Evolutionary conservation across 352 stramenopile genomes (phyloP).

Genomic region (Globisporangium ultimum): DNA sequence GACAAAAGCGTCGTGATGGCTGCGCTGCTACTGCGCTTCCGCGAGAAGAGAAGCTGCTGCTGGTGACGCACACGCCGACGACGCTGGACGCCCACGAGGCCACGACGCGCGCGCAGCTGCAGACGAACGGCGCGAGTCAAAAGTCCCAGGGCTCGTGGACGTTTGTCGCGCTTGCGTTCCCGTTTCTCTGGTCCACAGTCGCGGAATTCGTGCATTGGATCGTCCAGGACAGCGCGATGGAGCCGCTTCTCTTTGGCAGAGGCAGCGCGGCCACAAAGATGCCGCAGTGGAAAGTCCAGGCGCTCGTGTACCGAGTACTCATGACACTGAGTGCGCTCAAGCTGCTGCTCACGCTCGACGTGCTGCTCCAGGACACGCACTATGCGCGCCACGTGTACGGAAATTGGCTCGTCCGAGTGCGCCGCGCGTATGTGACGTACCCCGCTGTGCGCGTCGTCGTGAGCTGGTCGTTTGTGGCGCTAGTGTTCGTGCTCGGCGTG

Average conservation of each 20-base stretch:
- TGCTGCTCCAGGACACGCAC: slow-evolving; percentile 35
- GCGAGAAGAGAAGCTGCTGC: neutral
- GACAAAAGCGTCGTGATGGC: slow-evolving; percentile 7
- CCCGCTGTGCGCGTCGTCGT: slow-evolving; percentile 19
- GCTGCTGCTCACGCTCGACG: slow-evolving; percentile 41
- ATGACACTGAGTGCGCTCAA: slow-evolving; percentile 37
- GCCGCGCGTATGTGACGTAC: slow-evolving; percentile 22
- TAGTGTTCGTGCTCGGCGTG: slow-evolving; percentile 23
- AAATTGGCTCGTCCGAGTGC: slow-evolving; percentile 25
- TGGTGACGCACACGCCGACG: neutral
- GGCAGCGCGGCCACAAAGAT: slow-evolving; percentile 1
- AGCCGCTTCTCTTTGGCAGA: slow-evolving; percentile 16
- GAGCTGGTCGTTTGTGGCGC: slow-evolving; percentile 22
- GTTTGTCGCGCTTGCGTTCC: slow-evolving; percentile 33
- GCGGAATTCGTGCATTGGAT: slow-evolving; percentile 12
- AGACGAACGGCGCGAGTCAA: slow-evolving; percentile 15
- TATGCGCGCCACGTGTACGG: slow-evolving; percentile 22
- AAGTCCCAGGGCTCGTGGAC: slow-evolving; percentile 52
- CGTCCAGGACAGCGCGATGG: slow-evolving; percentile 10
- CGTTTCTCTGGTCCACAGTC: slow-evolving; percentile 29
- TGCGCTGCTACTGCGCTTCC: no score
- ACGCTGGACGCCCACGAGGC: neutral
- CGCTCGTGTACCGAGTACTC: slow-evolving; percentile 26
- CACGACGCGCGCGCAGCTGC: slow-evolving; percentile 15
- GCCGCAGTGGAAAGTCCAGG: slow-evolving; percentile 34